Evolutionary conservation across 2,329 filamentous ascomycete genomes (phyloP).

Genomic region (Penicillium sp.): DNA sequence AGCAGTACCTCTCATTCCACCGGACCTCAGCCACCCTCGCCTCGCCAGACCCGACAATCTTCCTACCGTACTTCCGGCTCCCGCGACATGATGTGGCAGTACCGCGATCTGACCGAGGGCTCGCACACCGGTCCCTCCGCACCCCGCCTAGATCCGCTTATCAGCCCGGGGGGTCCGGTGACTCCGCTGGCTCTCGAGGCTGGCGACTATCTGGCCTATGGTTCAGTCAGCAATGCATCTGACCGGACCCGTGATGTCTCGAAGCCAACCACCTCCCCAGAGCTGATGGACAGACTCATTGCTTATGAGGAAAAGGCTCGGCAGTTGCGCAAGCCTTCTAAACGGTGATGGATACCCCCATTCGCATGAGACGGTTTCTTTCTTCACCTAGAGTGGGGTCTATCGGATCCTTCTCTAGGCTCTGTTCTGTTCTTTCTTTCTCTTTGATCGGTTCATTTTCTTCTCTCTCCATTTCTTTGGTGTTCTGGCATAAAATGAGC

Average conservation of each 20-base stretch:
- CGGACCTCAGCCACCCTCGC: constrained; percentile 33
- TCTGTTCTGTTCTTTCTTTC: background rate
- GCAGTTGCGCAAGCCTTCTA: constrained; percentile 31
- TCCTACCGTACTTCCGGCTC: constrained; percentile 37
- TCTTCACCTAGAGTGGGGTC: background rate
- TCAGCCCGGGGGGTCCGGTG: constrained; percentile 49
- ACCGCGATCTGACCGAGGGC: constrained; percentile 45
- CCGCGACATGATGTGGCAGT: constrained; percentile 43
- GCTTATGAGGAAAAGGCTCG: constrained; percentile 36
- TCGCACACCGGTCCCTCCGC: constrained; percentile 42
- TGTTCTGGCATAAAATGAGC: constrained; percentile 16
- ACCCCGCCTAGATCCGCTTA: constrained; percentile 47
- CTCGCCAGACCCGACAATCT: constrained; percentile 34
- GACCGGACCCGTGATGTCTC: constrained; percentile 20
- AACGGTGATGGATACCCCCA: constrained; percentile 23
- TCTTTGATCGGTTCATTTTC: background rate
- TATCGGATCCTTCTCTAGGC: background rate
- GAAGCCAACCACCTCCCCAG: constrained; percentile 26
- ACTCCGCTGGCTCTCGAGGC: constrained; percentile 47
- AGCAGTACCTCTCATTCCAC: constrained; percentile 22
- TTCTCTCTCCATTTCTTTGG: background rate
- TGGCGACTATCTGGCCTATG: constrained; percentile 44
- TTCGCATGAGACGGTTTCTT: constrained; percentile 14
- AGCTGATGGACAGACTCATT: constrained; percentile 37
- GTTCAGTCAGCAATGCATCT: constrained; percentile 24